Evolutionary conservation across 2,329 filamentous ascomycete genomes (phyloP).

Genomic region (Incumbomyces delicatus): DNA sequence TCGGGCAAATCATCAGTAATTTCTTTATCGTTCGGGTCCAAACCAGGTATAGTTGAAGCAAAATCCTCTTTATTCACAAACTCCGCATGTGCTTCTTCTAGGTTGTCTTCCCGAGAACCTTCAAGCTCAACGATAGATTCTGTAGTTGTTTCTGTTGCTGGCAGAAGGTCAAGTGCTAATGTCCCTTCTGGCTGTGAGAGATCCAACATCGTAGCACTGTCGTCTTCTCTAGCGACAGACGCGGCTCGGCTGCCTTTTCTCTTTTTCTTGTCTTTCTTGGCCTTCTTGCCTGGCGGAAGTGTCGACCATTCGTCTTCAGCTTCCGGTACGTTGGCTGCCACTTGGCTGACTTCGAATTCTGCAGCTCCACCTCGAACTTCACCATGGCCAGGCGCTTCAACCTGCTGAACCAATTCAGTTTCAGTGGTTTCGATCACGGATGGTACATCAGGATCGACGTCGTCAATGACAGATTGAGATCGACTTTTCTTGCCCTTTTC

Average conservation of each 20-base stretch:
- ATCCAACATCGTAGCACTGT: no score
- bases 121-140: neutral
- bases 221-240: neutral
- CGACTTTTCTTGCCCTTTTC: constrained; percentile 15
- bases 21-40: no score
- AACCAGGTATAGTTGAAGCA: no score
- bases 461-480: neutral
- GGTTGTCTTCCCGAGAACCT: neutral
- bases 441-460: neutral
- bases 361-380: neutral
- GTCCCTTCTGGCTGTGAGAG: neutral
- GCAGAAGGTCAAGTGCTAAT: neutral
- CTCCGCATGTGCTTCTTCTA: neutral
- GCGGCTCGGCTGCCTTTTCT: neutral
- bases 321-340: neutral
- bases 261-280: constrained; percentile 11
- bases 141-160: neutral
- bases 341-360: neutral
- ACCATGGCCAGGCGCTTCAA: no score
- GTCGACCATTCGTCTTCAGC: neutral
- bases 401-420: neutral
- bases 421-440: neutral
- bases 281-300: neutral
- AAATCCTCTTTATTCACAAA: no score
- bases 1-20: no score